phyloP scores from a whole-genome alignment of 1,139 yeast genomes.

The Pichia sp. region DNA sequence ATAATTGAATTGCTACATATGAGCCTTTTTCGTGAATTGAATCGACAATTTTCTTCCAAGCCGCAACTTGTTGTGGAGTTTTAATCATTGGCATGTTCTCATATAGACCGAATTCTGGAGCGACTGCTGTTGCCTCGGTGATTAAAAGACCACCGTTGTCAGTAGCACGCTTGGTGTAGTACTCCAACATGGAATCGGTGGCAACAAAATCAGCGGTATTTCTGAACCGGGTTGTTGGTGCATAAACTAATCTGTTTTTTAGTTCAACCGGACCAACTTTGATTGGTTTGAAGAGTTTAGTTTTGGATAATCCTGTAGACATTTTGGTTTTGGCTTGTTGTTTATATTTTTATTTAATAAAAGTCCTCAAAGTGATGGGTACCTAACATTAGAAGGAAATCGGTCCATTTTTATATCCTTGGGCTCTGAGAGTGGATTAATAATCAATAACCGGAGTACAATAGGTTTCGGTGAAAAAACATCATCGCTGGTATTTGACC shows the following conservation, averaged over 20 bases:
- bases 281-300: slow-evolving; percentile 41
- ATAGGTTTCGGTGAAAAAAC: no score
- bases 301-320: slow-evolving; percentile 14
- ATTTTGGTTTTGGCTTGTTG: no score
- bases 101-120: slow-evolving; percentile 35
- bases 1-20: slow-evolving; percentile 45
- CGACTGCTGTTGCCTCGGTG: slow-evolving; percentile 43
- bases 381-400: no score
- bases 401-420: no score
- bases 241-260: slow-evolving; percentile 36
- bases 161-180: slow-evolving; percentile 46
- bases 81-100: slow-evolving; percentile 43
- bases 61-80: slow-evolving; percentile 41
- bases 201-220: slow-evolving; percentile 35
- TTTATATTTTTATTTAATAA: no score
- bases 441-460: no score
- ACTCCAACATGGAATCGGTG: slow-evolving; percentile 36
- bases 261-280: slow-evolving; percentile 34
- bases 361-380: no score
- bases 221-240: slow-evolving; percentile 51
- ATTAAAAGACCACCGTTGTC: slow-evolving; percentile 48
- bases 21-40: slow-evolving; percentile 49
- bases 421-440: no score
- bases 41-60: slow-evolving; percentile 42
- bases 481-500: no score